Conservation (phyloP, 495 filamentous ascomycete genomes). For the Friedmanniomyces endolithicus region DNA sequence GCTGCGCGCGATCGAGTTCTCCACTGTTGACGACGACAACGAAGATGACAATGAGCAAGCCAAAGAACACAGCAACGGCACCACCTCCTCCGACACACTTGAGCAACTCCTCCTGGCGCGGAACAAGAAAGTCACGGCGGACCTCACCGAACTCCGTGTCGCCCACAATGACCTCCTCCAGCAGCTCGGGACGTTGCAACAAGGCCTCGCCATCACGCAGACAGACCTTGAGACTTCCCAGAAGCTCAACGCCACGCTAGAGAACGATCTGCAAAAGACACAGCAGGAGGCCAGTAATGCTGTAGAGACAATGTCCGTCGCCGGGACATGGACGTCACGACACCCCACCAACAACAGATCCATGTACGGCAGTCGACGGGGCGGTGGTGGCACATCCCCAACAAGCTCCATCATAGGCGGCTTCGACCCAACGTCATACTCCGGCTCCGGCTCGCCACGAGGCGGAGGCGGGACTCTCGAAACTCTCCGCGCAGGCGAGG, state of each 20-base stretch:
- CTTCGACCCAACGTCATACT: slow-evolving; percentile 52
- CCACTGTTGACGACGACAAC: slow-evolving; percentile 39
- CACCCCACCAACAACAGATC: slow-evolving; percentile 57
- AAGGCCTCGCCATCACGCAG: slow-evolving; percentile 72
- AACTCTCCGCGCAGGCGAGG: slow-evolving; percentile 51
- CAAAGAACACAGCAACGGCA: slow-evolving; percentile 34
- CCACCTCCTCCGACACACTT: slow-evolving; percentile 45
- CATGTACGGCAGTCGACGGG: slow-evolving; percentile 46
- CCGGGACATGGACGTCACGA: slow-evolving; percentile 78
- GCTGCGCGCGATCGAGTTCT: slow-evolving; percentile 92
- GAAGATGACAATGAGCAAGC: slow-evolving; percentile 21
- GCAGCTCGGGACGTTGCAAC: slow-evolving; percentile 66
- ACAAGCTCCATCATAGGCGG: slow-evolving; percentile 97
- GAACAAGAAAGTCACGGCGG: slow-evolving; percentile 91
- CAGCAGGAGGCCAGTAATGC: slow-evolving; percentile 73
- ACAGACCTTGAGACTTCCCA: slow-evolving; percentile 76
- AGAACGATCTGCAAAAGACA: slow-evolving; percentile 78
- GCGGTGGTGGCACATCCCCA: slow-evolving; percentile 58
- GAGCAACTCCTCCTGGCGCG: slow-evolving; percentile 84
- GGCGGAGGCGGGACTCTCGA: slow-evolving; percentile 31
- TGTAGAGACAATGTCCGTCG: slow-evolving; percentile 78
- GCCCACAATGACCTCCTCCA: slow-evolving; percentile 85
- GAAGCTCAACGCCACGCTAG: slow-evolving; percentile 72
- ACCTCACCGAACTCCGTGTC: slow-evolving; percentile 81
- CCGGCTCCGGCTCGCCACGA: slow-evolving; percentile 24